These are phyloP conservation scores for Simmondsia chinensis DNA, from an alignment of 148 eudicot genomes.

Conservation along the genomic window DNA sequence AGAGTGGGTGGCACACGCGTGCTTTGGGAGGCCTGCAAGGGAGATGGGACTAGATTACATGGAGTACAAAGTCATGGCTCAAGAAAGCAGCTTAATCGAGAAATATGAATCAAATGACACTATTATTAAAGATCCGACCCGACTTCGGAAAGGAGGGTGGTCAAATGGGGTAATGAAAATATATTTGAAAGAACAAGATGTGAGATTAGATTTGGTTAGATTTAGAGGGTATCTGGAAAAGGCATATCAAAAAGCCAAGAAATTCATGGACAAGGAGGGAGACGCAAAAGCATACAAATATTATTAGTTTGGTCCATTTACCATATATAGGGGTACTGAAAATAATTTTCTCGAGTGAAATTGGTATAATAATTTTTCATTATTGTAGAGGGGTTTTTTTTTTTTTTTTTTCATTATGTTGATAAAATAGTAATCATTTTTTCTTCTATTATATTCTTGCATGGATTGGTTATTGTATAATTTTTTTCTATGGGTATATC, in stretches of 20 bases:
- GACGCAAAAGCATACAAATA: too few relatives aligned
- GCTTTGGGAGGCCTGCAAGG: conserved; percentile 29
- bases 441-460: too few relatives aligned
- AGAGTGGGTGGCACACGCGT: conserved; percentile 23
- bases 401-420: too few relatives aligned
- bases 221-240: conserved; percentile 27
- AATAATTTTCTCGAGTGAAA: too few relatives aligned
- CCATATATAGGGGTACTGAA: too few relatives aligned
- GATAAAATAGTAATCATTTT: too few relatives aligned
- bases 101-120: conserved; percentile 20
- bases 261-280: conserved; percentile 24
- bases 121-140: conserved; percentile 11
- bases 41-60: conserved; percentile 38
- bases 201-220: conserved; percentile 27
- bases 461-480: too few relatives aligned
- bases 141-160: conserved; percentile 20
- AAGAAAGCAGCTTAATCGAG: conserved; percentile 33
- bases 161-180: conserved; percentile 13
- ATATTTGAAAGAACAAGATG: conserved; percentile 50
- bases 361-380: too few relatives aligned
- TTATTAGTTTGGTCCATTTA: too few relatives aligned
- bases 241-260: conserved; percentile 41
- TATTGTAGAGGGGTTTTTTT: too few relatives aligned
- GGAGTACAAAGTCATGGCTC: conserved; percentile 19
- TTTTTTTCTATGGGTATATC: too few relatives aligned